These are phyloP conservation scores for Chenopodium suecicum DNA, from an alignment of 148 eudicot genomes.

Conservation along the genomic window DNA sequence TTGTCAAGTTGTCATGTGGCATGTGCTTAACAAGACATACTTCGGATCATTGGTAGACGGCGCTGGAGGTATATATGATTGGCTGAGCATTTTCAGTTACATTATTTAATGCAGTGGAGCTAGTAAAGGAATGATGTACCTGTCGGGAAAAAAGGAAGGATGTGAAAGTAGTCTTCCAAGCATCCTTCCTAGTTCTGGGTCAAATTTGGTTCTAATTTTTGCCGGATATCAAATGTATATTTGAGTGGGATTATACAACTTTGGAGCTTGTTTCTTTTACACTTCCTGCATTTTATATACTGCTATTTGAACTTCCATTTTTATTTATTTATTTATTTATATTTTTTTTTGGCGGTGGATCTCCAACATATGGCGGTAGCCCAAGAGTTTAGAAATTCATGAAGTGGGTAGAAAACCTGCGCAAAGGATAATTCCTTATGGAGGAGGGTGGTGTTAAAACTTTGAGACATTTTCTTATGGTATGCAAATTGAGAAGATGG, in stretches of 20 bases:
- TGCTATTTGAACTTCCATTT: no score
- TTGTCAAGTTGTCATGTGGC: no score
- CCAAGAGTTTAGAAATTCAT: no score
- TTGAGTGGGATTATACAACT: constrained; percentile 11
- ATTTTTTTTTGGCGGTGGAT: no score
- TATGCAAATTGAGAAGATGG: no score
- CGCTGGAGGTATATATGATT: background rate
- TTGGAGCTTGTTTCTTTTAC: background rate
- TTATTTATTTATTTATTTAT: no score
- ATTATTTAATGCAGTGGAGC: background rate
- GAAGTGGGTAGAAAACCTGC: no score
- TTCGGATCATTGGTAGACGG: background rate
- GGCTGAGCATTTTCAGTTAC: background rate
- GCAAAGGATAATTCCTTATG: no score
- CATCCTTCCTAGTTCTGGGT: background rate
- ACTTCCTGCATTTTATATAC: background rate
- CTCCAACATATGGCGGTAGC: no score
- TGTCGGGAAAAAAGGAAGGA: no score
- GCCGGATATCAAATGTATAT: constrained; percentile 19
- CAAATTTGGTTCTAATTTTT: background rate
- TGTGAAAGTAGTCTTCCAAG: background rate
- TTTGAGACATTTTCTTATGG: no score
- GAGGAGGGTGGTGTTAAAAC: no score
- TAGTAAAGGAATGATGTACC: background rate
- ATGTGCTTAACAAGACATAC: background rate